Conservation (phyloP, 2,329 filamentous ascomycete genomes). For the Ramularia collo-cygni region DNA sequence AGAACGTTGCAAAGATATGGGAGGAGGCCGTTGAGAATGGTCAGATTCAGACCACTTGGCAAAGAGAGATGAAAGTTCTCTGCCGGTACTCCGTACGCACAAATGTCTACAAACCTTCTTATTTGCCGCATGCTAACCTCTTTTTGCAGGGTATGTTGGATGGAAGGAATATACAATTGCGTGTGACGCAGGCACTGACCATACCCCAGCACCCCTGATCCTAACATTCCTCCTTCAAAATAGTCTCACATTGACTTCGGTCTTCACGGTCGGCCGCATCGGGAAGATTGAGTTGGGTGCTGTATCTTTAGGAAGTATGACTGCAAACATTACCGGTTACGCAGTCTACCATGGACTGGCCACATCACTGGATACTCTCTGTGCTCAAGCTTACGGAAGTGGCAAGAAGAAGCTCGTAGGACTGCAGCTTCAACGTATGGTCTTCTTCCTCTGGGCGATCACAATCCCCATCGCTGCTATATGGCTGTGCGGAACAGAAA, state of each 20-base stretch:
- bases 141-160: too few species aligned
- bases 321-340: slow-evolving; percentile 43
- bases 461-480: slow-evolving; percentile 65
- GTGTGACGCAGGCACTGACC: too few species aligned
- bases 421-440: slow-evolving; percentile 73
- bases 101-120: too few species aligned
- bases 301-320: slow-evolving; percentile 43
- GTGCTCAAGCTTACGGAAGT: slow-evolving; percentile 87
- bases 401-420: slow-evolving; percentile 85
- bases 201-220: slow-evolving; percentile 39
- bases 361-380: slow-evolving; percentile 86
- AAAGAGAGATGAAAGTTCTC: slow-evolving; percentile 78
- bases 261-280: slow-evolving; percentile 46
- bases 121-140: too few species aligned
- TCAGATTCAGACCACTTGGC: slow-evolving; percentile 83
- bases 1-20: slow-evolving; percentile 67
- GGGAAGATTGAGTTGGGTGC: slow-evolving; percentile 43
- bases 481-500: slow-evolving; percentile 62
- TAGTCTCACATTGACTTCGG: slow-evolving; percentile 39
- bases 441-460: slow-evolving; percentile 65
- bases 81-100: slow-evolving; percentile 38
- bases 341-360: slow-evolving; percentile 58
- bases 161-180: too few species aligned
- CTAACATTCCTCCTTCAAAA: slow-evolving; percentile 46
- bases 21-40: slow-evolving; percentile 76